Conservation (phyloP, 2,329 filamentous ascomycete species). For the Furcasterigmium sp. region DNA sequence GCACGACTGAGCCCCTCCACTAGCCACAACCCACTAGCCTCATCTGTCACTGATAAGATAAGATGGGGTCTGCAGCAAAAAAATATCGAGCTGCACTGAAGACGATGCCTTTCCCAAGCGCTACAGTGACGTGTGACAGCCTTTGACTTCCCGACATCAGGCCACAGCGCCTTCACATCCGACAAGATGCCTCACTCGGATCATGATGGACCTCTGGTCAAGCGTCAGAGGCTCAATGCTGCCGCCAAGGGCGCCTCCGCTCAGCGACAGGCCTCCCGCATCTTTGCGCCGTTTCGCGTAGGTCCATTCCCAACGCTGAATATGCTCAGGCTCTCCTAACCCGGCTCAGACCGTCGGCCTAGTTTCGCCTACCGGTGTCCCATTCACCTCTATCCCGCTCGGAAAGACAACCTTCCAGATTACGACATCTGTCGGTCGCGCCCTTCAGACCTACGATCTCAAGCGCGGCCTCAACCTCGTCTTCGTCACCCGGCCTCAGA, state of each 20-base stretch:
- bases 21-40: too few relatives aligned
- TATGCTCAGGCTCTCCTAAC: too few relatives aligned
- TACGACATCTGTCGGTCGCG: constrained; percentile 87
- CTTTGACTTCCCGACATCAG: not conserved
- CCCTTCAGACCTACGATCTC: constrained; percentile 92
- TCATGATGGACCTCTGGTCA: constrained; percentile 59
- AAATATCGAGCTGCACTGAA: constrained; percentile 4
- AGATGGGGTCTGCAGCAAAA: constrained; percentile 1
- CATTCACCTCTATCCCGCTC: constrained; percentile 82
- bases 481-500: constrained; percentile 89
- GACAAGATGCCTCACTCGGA: constrained; percentile 52
- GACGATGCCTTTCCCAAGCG: constrained; percentile 1
- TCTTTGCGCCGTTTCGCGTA: constrained; percentile 93
- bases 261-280: constrained; percentile 56
- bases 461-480: constrained; percentile 85
- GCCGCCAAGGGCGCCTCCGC: constrained; percentile 29
- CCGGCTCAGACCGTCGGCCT: constrained; percentile 81
- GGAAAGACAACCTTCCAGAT: constrained; percentile 97
- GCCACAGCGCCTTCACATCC: constrained; percentile 4
- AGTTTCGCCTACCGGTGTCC: constrained; percentile 83
- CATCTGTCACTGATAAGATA: too few relatives aligned
- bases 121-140: not conserved
- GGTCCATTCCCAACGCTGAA: constrained; percentile 21
- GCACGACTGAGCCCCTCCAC: too few relatives aligned
- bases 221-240: constrained; percentile 67